Evolutionary conservation across 1,284 basidiomycete genomes (phyloP).

Genomic region (Sporisorium reilianum): DNA sequence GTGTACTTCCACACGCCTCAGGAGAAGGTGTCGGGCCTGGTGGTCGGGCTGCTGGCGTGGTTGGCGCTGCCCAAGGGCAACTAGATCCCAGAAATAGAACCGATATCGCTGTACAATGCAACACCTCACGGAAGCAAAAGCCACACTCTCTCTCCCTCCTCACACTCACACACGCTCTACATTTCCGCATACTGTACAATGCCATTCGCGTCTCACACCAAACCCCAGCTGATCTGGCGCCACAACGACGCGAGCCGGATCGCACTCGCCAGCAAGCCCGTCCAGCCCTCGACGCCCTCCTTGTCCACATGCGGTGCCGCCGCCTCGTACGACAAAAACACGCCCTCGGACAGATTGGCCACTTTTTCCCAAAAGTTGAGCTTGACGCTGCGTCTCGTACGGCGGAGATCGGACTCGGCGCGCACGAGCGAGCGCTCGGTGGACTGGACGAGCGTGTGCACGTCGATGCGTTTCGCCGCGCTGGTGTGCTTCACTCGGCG

Average conservation of each 20-base stretch:
- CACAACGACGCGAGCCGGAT: constrained; percentile 44
- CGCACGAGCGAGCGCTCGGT: constrained; percentile 37
- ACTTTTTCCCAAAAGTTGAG: constrained; percentile 37
- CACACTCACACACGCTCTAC: not conserved
- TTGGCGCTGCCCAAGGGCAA: constrained; percentile 53
- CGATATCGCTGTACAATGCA: too few relatives aligned
- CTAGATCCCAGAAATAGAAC: not conserved
- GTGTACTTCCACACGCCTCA: constrained; percentile 89
- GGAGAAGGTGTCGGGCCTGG: constrained; percentile 86
- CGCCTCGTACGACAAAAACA: constrained; percentile 53
- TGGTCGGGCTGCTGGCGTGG: constrained; percentile 58
- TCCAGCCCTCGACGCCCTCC: constrained; percentile 48
- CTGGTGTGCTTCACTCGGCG: not conserved
- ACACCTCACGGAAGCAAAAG: too few relatives aligned
- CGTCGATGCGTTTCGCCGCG: constrained; percentile 2
- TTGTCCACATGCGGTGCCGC: constrained; percentile 47
- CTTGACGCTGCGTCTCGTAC: constrained; percentile 14
- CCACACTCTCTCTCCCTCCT: too few relatives aligned
- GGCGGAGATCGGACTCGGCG: constrained; percentile 35
- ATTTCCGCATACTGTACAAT: not conserved
- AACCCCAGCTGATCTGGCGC: constrained; percentile 27
- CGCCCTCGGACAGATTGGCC: constrained; percentile 39
- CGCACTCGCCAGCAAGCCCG: constrained; percentile 37
- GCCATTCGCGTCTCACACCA: constrained; percentile 3
- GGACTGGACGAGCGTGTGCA: constrained; percentile 16